Conservation (phyloP, 2,329 filamentous ascomycete species). For the Ophiosphaerella herpotricha region DNA sequence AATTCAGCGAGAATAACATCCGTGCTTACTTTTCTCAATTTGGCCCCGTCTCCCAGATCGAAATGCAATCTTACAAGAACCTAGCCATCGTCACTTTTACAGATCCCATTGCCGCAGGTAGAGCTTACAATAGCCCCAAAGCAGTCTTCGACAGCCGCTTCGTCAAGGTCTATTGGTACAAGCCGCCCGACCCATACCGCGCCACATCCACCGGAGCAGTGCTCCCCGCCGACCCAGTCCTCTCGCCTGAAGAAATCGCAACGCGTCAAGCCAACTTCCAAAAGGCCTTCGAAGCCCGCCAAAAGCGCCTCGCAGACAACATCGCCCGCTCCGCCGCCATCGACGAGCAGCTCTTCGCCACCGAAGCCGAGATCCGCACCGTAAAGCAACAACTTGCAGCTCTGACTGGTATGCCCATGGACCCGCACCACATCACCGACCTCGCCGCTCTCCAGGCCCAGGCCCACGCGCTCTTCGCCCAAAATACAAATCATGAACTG, state of each 20-base stretch:
- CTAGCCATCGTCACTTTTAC: conserved; percentile 73
- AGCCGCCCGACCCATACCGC: conserved; percentile 29
- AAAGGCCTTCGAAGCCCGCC: conserved; percentile 67
- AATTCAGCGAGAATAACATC: conserved; percentile 68
- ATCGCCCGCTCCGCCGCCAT: conserved; percentile 56
- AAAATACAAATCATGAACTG: conserved; percentile 47
- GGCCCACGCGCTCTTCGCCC: conserved; percentile 70
- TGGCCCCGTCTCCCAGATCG: conserved; percentile 66
- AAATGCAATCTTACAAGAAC: conserved; percentile 68
- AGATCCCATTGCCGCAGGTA: conserved; percentile 67
- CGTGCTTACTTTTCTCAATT: conserved; percentile 74
- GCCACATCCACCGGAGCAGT: too few species aligned
- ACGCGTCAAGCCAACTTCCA: conserved; percentile 74
- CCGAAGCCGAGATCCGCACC: conserved; percentile 67
- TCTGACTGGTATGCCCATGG: conserved; percentile 20
- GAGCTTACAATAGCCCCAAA: conserved; percentile 76
- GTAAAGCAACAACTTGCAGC: conserved; percentile 67
- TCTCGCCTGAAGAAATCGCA: conserved; percentile 65
- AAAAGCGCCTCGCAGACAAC: too few species aligned
- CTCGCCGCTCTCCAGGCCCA: conserved; percentile 43
- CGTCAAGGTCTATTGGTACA: conserved; percentile 82
- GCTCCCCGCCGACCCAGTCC: background rate
- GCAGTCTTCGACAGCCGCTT: conserved; percentile 85
- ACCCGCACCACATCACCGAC: conserved; percentile 20
- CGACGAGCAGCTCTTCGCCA: conserved; percentile 65